A percentile compares a stretch with the other conserved stretches of the same genome.
Conservation (phyloP, 805 yeast genomes). For the Candida tammaniensis region DNA sequence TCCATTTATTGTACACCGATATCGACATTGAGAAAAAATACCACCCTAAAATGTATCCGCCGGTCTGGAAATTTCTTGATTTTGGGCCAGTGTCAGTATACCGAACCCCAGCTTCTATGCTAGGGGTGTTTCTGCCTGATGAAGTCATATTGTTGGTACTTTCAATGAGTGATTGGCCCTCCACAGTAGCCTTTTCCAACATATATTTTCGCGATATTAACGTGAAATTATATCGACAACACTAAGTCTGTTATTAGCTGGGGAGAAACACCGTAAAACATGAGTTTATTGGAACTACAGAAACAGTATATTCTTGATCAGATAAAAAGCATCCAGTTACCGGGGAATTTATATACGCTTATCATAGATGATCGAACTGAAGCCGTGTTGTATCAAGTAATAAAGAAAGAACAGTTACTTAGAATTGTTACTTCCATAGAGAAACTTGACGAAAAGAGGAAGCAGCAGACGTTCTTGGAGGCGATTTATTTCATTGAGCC, state of each 20-base stretch:
- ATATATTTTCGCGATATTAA: too few species aligned
- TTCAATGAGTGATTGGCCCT: too few species aligned
- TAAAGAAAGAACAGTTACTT: conserved; percentile 48
- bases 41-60: conserved; percentile 55
- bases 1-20: conserved; percentile 91
- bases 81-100: neutral
- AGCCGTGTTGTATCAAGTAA: conserved; percentile 43
- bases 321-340: conserved; percentile 27
- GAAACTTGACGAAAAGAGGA: conserved; percentile 57
- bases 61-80: too few species aligned
- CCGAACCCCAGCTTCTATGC: too few species aligned
- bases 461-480: conserved; percentile 61
- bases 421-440: conserved; percentile 63
- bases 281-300: conserved; percentile 24
- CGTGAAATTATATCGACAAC: too few species aligned
- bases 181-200: too few species aligned
- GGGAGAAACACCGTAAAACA: too few species aligned
- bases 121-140: too few species aligned
- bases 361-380: conserved; percentile 59
- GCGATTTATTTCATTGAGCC: conserved; percentile 82
- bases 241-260: too few species aligned
- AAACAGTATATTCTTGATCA: conserved; percentile 27
- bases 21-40: conserved; percentile 65
- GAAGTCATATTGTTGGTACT: too few species aligned
- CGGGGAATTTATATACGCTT: conserved; percentile 35